Percentiles rank a stretch among this genome's conserved stretches.
Evolutionary conservation across 176 grass and related monocot species (phyloP).

Genomic region (Musa schizocarpa): DNA sequence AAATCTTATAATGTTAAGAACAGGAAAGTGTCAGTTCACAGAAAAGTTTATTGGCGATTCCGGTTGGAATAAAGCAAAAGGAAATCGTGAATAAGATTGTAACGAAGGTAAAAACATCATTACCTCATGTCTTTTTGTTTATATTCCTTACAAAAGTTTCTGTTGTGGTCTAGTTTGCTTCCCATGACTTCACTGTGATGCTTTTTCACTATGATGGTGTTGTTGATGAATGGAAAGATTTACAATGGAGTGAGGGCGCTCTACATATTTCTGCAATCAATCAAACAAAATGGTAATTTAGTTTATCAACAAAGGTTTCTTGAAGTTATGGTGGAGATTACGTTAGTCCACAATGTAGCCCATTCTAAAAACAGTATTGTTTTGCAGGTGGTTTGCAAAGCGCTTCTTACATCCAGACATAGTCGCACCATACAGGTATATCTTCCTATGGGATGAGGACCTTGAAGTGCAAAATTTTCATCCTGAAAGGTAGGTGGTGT

Average conservation of each 20-base stretch:
- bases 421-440: not conserved
- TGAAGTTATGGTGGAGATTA: too few species aligned
- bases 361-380: not conserved
- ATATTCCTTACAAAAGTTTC: not conserved
- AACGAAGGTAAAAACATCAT: not conserved
- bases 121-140: not conserved
- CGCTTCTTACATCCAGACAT: slow-evolving; percentile 4
- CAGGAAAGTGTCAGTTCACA: not conserved
- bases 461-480: slow-evolving; percentile 1
- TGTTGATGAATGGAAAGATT: slow-evolving; percentile 10
- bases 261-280: not conserved
- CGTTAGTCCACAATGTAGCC: too few species aligned
- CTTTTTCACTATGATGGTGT: slow-evolving; percentile 6
- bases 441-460: slow-evolving; percentile 8
- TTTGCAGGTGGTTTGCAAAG: slow-evolving; percentile 7
- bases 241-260: not conserved
- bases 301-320: not conserved
- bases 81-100: slow-evolving; percentile 10
- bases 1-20: not conserved
- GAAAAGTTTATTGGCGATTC: not conserved
- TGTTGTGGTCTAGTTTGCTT: not conserved
- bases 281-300: slow-evolving; percentile 10
- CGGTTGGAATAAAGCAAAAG: slow-evolving; percentile 1
- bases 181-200: not conserved
- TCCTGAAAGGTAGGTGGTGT: not conserved